Evolutionary conservation across 1,139 yeast genomes (phyloP).

Genomic region (Blastobotrys apis): DNA sequence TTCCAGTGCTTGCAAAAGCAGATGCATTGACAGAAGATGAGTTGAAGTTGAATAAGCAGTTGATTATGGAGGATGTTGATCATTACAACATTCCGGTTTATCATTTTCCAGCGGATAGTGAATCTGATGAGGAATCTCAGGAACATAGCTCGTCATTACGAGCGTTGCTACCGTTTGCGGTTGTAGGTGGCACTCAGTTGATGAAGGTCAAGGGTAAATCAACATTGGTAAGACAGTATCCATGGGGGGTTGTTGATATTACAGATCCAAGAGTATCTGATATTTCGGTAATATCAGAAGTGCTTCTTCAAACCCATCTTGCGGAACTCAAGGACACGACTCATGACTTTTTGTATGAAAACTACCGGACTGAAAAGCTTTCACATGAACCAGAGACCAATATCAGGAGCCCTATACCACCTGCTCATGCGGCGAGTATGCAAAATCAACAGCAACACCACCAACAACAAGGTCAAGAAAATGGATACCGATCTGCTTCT

Average conservation of each 20-base stretch:
- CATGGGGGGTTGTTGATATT: slow-evolving; percentile 91
- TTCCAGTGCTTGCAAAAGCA: slow-evolving; percentile 84
- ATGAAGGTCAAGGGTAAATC: slow-evolving; percentile 50
- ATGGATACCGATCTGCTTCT: slow-evolving; percentile 4
- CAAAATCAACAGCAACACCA: not conserved
- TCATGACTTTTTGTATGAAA: slow-evolving; percentile 87
- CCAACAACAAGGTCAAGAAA: not conserved
- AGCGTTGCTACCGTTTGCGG: slow-evolving; percentile 77
- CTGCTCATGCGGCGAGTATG: not conserved
- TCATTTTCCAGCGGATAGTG: slow-evolving; percentile 62
- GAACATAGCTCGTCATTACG: slow-evolving; percentile 68
- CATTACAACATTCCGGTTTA: slow-evolving; percentile 77
- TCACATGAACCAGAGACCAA: slow-evolving; percentile 36
- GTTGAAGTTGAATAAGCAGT: slow-evolving; percentile 62
- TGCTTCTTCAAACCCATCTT: slow-evolving; percentile 80
- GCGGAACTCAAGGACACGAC: slow-evolving; percentile 91
- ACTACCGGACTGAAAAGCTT: slow-evolving; percentile 86
- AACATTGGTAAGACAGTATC: slow-evolving; percentile 68
- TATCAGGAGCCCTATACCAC: too few species aligned
- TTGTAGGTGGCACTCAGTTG: slow-evolving; percentile 59
- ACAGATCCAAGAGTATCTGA: slow-evolving; percentile 81
- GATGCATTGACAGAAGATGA: slow-evolving; percentile 83
- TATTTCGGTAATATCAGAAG: slow-evolving; percentile 71
- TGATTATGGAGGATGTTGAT: slow-evolving; percentile 70
- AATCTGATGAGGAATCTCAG: slow-evolving; percentile 46